Percentiles rank a stretch among this genome's conserved stretches.
Evolutionary conservation across 768 basidiomycete genomes (phyloP).

Genomic region (Ephemerocybe angulata): DNA sequence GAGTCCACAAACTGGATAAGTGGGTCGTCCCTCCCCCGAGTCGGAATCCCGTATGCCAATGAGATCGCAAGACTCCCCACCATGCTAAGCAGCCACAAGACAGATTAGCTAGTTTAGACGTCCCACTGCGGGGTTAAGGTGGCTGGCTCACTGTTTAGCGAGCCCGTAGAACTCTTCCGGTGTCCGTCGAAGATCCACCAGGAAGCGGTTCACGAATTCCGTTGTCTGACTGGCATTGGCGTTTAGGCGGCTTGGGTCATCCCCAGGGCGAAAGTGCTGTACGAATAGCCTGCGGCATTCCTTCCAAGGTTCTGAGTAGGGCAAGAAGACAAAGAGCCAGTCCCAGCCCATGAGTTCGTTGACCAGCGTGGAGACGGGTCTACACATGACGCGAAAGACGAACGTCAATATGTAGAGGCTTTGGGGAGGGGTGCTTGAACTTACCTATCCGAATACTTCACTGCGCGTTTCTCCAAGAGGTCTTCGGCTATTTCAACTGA

Average conservation of each 20-base stretch:
- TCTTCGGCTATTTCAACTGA: neutral
- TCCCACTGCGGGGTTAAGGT: neutral
- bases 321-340: constrained; percentile 37
- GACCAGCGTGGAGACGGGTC: neutral
- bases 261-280: constrained; percentile 35
- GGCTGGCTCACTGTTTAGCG: neutral
- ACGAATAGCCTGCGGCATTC: constrained; percentile 38
- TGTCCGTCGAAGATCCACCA: neutral
- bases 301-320: constrained; percentile 40
- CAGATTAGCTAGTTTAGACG: no score
- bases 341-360: constrained; percentile 35
- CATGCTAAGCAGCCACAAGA: constrained; percentile 14
- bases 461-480: constrained; percentile 10
- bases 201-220: neutral
- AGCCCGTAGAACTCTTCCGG: neutral
- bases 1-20: constrained; percentile 16
- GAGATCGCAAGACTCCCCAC: constrained; percentile 20
- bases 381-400: no score
- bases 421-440: no score
- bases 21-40: constrained; percentile 21
- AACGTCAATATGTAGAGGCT: no score
- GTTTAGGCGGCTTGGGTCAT: no score
- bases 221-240: constrained; percentile 28
- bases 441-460: constrained; percentile 5
- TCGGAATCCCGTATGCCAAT: constrained; percentile 25